phyloP scores from a whole-genome alignment of 306 rosid genomes.

The Quercus alba region DNA sequence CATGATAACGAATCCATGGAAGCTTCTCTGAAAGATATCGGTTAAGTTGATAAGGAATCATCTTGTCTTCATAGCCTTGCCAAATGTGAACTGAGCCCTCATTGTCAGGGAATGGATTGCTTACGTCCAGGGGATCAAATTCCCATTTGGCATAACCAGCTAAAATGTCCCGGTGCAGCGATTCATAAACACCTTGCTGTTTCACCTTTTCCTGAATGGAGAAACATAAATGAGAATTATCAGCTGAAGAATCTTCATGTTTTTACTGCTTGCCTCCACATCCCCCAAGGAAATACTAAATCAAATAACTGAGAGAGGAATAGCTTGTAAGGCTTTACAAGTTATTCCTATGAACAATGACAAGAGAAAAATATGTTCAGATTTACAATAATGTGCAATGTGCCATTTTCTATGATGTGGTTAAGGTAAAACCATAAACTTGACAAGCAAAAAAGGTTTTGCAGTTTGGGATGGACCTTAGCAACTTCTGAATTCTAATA shows the following conservation, averaged over 20 bases:
- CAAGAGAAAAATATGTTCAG: too few relatives aligned
- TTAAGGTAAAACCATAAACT: neutral
- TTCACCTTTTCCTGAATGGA: constrained; percentile 43
- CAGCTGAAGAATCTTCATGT: neutral
- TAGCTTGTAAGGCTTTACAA: neutral
- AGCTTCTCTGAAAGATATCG: constrained; percentile 55
- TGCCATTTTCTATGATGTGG: neutral
- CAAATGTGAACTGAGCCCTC: constrained; percentile 63
- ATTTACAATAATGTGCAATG: neutral
- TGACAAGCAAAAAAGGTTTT: neutral
- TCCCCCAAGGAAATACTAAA: too few relatives aligned
- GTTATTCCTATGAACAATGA: neutral
- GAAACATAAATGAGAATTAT: neutral
- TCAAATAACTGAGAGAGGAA: neutral
- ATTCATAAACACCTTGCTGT: constrained; percentile 74
- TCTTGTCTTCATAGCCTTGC: constrained; percentile 64
- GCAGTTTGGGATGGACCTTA: neutral
- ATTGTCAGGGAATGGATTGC: constrained; percentile 45
- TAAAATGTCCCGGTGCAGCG: constrained; percentile 51
- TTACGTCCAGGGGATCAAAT: constrained; percentile 48
- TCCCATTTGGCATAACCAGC: constrained; percentile 59
- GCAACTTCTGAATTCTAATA: neutral
- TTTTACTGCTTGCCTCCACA: neutral
- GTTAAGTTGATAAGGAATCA: constrained; percentile 44
- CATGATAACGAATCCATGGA: constrained; percentile 80